Base-by-base conservation (phyloP, 1,139 yeast genomes). In the Suhomyces bribrorum region DNA sequence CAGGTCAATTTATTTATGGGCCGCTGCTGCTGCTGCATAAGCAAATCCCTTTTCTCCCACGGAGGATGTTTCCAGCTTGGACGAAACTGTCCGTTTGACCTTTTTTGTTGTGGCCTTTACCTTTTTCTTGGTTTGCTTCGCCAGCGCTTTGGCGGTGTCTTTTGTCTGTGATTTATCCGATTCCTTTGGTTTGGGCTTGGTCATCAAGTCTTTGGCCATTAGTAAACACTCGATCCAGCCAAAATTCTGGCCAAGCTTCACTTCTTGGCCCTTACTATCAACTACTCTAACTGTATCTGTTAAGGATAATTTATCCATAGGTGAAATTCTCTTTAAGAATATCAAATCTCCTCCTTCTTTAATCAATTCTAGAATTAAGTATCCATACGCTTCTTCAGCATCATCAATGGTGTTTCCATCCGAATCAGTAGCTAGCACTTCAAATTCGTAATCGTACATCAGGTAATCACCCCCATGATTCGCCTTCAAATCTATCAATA, bases 371-470 rank as follows among this genome's bases (percentile, higher is more conserved):
- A 84, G 57, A 12, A 84, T 82, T 36, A 84, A 65, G 50, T 78
- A 83, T 1, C 90, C 90, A 38, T 65, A 75, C 5, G 56, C 61
- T 3, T 66, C 70, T 28, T 57, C 59, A 2, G 56, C 61, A 6
- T 46, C 43, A 5, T 34, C 38, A 12, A 41, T 42, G 24, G 46
- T 50, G 26, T 63, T 64, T n/a, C 59, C 63, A 11, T 60, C 62
- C 32, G 77, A 83, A 12, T 62, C 72, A n/a, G 59, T 62, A 2
- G 58, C 54, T 9, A 57, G 47, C 16, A 57, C 53, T 45, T 72
- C 77, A 57, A 84, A 83, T 53, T 84, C 92, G 57, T 82, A 84
- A 58, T 84, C 90, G 55, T 83, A 84, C 82, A 84, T 79, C 58
- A 86, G 85, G 43, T 83, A 79, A 48, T 79, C 81, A n/a, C 62